Percentiles rank a stretch among this genome's conserved stretches.
Evolutionary conservation across 2,329 filamentous ascomycete species (phyloP).

Genomic region (Penicillium corylophilum): DNA sequence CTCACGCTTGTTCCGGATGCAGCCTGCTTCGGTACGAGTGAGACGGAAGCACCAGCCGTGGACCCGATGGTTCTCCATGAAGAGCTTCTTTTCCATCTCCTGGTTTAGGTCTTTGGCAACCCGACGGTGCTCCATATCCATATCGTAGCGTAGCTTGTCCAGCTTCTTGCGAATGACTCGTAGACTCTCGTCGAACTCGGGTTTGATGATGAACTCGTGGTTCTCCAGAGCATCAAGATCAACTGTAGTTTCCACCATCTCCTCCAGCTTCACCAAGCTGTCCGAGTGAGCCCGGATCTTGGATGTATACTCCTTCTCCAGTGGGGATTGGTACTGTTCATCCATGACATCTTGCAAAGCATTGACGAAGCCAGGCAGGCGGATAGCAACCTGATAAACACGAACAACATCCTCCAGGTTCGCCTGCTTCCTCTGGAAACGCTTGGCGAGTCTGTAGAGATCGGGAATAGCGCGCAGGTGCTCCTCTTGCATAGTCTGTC

Average conservation of each 20-base stretch:
- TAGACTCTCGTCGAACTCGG: conserved; percentile 89
- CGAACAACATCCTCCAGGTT: conserved; percentile 94
- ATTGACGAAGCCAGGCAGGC: conserved; percentile 83
- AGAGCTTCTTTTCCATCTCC: conserved; percentile 97
- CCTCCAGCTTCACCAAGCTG: conserved; percentile 79
- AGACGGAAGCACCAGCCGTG: conserved; percentile 97
- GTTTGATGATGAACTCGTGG: conserved; percentile 98
- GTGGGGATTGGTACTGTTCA: conserved; percentile 81
- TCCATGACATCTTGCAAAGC: conserved; percentile 95
- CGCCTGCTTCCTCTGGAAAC: conserved; percentile 87
- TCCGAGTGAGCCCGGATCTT: conserved; percentile 76
- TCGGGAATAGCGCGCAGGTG: conserved; percentile 92
- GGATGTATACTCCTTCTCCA: conserved; percentile 82
- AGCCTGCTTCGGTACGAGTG: conserved; percentile 84
- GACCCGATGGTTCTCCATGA: conserved; percentile 91
- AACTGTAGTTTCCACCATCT: conserved; percentile 98
- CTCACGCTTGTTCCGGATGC: conserved; percentile 84
- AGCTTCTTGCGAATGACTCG: conserved; percentile 87
- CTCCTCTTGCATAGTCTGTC: conserved; percentile 95
- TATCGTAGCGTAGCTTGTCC: conserved; percentile 77
- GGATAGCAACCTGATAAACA: conserved; percentile 90
- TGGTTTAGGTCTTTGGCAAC: conserved; percentile 81
- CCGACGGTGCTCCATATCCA: conserved; percentile 75
- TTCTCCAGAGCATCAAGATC: conserved; percentile 93
- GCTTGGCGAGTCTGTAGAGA: conserved; percentile 87